Base-by-base conservation (phyloP, 768 basidiomycete species). In the Galerina marginata region DNA sequence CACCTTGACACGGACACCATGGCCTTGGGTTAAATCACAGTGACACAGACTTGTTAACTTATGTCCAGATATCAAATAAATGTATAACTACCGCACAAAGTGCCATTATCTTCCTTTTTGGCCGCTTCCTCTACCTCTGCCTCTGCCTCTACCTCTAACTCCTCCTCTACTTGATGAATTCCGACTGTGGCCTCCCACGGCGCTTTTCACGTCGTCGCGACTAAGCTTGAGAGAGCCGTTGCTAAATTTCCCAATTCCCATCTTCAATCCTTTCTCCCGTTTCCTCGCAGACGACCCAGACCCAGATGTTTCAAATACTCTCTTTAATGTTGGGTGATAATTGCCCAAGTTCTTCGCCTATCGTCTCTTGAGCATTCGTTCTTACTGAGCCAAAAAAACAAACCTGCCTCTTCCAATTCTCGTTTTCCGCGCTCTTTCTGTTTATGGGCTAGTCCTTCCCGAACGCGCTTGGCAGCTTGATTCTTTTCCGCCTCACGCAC, bases 261-360 rank as follows among this genome's bases (percentile, higher is more conserved):
- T 88, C 60, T 79, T 79, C 43, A 95, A 72, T 10, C 93, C 93
- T 65, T 85, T 81, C 45, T 83, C 79, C 61, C 91, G 78, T 61
- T 82, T 88, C 63, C 75, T 78, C 45, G 68, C 74, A n/a, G 68
- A 58, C 48, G 65, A 52, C 7, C 57, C 61, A 16, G 74, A 67
- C 16, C 72, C 68, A 16, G 75, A 71, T 6, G 70, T 67, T 55
- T 83, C 83, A 67, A 87, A 92, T 6, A 89, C 63, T 59, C 82
- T 86, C 72, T 93, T 95, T 56, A 94, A 75, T 4, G 81, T 78
- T 40, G 90, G 92, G 65, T 95, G 92, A 70, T 93, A 95, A 71
- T 93, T 94, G 15, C 93, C 93, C 61, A 91, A 62, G 63, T 90
- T 83, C 74, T 93, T 95, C 5, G 92, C 91, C 93, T 95, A 56